A percentile compares a stretch with the other conserved stretches of the same genome.
Conservation (phyloP, 768 basidiomycete genomes). For the Sutorius australiensis region DNA sequence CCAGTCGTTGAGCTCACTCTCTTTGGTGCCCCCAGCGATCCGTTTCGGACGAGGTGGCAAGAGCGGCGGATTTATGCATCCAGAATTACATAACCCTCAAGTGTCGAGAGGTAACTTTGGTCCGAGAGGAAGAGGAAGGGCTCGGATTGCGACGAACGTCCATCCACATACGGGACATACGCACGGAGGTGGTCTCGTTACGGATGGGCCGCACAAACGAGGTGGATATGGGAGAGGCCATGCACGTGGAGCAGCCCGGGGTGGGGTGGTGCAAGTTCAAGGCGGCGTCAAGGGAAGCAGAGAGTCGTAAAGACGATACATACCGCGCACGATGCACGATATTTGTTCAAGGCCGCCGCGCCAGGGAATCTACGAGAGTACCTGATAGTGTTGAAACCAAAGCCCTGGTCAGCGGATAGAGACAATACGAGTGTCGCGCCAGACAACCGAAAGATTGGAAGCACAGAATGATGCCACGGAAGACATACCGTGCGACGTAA, state of each 20-base stretch:
- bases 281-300: constrained; percentile 7
- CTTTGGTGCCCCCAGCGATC: constrained; percentile 64
- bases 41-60: constrained; percentile 73
- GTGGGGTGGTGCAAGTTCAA: constrained; percentile 3
- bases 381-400: background rate
- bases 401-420: background rate
- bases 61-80: constrained; percentile 46
- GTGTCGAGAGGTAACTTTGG: constrained; percentile 28
- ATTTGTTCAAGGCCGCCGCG: background rate
- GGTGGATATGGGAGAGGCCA: constrained; percentile 10
- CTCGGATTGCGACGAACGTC: constrained; percentile 24
- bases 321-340: background rate
- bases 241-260: constrained; percentile 15
- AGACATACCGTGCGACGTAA: background rate
- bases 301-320: constrained; percentile 10
- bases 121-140: constrained; percentile 30
- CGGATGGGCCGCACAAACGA: background rate
- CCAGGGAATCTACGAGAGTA: background rate
- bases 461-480: background rate
- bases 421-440: too few relatives aligned
- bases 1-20: constrained; percentile 42
- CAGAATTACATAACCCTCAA: constrained; percentile 31
- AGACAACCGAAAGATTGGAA: too few relatives aligned
- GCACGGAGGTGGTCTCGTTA: constrained; percentile 4
- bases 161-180: constrained; percentile 12